phyloP scores from a whole-genome alignment of 495 filamentous ascomycete species.

The Chaetomium tenue region DNA sequence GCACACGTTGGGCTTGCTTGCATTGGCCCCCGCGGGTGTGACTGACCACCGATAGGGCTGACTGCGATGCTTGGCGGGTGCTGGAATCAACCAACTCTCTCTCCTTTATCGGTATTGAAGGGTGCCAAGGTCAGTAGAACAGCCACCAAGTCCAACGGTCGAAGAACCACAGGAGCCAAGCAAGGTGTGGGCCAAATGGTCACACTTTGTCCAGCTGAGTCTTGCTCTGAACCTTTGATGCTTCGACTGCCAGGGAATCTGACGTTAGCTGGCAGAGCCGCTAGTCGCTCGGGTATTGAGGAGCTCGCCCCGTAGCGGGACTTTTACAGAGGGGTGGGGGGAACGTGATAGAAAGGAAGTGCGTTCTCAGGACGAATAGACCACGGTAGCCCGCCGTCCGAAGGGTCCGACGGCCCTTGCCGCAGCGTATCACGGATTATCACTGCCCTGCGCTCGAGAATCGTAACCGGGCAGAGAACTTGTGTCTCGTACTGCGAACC shows the following conservation, averaged over 20 bases:
- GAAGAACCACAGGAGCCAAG: not conserved
- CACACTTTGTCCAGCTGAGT: not conserved
- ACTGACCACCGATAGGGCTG: slow-evolving; percentile 3
- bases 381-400: not conserved
- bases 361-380: not conserved
- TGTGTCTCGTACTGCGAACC: not conserved
- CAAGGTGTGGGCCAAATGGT: not conserved
- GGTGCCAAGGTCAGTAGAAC: not conserved
- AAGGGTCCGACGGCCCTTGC: not conserved
- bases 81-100: not conserved
- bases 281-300: not conserved
- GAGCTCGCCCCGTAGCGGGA: not conserved
- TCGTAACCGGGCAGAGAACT: not conserved
- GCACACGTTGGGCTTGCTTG: slow-evolving; percentile 1
- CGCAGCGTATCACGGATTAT: not conserved
- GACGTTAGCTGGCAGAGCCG: not conserved
- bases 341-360: not conserved
- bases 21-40: not conserved
- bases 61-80: not conserved
- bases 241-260: not conserved
- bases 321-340: not conserved
- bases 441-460: not conserved
- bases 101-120: not conserved
- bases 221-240: not conserved
- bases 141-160: not conserved